Evolutionary conservation across 345 rosid genomes (phyloP), one percentile per base, ranked within the genome.

Genomic region (Alliaria petiolata): DNA sequence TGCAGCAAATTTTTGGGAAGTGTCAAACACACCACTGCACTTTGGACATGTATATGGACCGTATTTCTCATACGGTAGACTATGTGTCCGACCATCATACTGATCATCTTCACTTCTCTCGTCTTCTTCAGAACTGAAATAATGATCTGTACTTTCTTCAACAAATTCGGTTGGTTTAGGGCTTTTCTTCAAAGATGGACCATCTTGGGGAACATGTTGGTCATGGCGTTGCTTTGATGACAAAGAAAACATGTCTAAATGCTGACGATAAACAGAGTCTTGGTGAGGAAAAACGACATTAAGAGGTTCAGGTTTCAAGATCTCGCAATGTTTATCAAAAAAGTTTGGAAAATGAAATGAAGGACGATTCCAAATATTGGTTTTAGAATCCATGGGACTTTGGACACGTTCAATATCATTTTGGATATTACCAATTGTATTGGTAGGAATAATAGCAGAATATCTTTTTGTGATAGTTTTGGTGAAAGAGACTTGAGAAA

Each of bases 11-110:
- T 39, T 65, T 7, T 65, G 72, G 30, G 72, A 74, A 56, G 77
- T 65, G 3, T 65, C 71, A 28, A 56, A 74, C 17, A 74, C 20
- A 17, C 35, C 6, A 0, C 19, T 31, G 42, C 77, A 74, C 17
- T 39, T 74, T 0, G 77, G 67, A 57, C 77, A 74, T 20, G 66
- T 65, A 49, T 74, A 74, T 15, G 77, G 72, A 36, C 67, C 77
- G 0, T 74, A 39, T n/a, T 65, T 65, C 17, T 57, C 36, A 58
- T n/a, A 39, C 0, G 60, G 67, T 47, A 65, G 6, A 42, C 77
- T 74, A 58, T 65, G 77, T 1, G 53, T 73, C 14, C 61, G 60
- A 30, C 77, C 72, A 65, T 65, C 71, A 12, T 72, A 64, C 0
- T 6, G 19, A 54, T 8, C 64, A 5, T 46, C 36, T 7, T 49